Conservation (phyloP, 2,329 filamentous ascomycete genomes). For the Aspergillus sojae region DNA sequence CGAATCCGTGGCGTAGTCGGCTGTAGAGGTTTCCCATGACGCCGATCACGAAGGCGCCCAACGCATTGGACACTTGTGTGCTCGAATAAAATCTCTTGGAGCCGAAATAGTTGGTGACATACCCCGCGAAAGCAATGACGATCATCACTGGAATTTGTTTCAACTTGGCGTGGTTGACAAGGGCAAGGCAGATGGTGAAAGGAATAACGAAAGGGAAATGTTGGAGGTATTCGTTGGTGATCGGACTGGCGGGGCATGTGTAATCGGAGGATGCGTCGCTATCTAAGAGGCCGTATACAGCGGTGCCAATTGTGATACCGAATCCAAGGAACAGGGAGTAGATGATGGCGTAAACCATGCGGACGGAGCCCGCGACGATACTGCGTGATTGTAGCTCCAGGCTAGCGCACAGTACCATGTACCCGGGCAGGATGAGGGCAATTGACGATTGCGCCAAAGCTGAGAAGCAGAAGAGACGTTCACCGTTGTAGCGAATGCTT, state of each 20-base stretch:
- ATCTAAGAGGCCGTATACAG: conserved; percentile 66
- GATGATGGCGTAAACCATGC: conserved; percentile 74
- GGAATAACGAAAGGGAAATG: conserved; percentile 74
- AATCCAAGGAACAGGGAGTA: conserved; percentile 75
- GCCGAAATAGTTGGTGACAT: conserved; percentile 77
- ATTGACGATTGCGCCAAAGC: conserved; percentile 73
- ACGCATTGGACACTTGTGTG: conserved; percentile 74
- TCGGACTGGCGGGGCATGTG: conserved; percentile 54
- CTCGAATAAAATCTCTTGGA: conserved; percentile 69
- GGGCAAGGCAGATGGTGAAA: conserved; percentile 74
- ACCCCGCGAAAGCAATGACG: conserved; percentile 72
- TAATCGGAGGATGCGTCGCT: conserved; percentile 54
- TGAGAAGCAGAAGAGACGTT: conserved; percentile 69
- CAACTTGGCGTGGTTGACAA: conserved; percentile 83
- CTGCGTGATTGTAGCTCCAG: conserved; percentile 71
- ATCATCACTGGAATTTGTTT: conserved; percentile 79
- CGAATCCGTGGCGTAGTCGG: conserved; percentile 72
- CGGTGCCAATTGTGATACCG: conserved; percentile 69
- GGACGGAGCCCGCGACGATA: conserved; percentile 72
- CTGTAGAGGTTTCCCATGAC: conserved; percentile 80
- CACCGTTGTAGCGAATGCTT: conserved; percentile 59
- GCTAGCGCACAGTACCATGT: conserved; percentile 62
- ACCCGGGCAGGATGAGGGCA: conserved; percentile 72
- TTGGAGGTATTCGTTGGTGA: conserved; percentile 50
- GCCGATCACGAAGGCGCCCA: conserved; percentile 79